phyloP scores from a whole-genome alignment of 371 early-diverging fungal species.

The Mortierella sp. region DNA sequence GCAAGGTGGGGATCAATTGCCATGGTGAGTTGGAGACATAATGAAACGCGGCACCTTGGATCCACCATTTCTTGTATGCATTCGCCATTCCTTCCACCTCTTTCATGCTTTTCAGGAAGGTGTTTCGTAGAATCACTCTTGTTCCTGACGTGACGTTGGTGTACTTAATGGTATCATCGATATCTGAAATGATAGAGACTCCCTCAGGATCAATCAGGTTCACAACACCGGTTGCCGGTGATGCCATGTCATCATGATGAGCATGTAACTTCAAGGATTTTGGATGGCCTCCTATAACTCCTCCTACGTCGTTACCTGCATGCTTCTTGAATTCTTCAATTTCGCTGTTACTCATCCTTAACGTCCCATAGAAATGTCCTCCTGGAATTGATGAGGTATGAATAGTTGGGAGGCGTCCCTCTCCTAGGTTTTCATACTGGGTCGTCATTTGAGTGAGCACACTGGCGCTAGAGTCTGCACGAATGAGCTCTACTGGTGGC shows the following conservation, averaged over 20 bases:
- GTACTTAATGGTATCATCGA: constrained; percentile 75
- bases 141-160: constrained; percentile 78
- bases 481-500: not conserved
- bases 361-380: constrained; percentile 42
- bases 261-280: constrained; percentile 33
- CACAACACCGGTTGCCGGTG: constrained; percentile 52
- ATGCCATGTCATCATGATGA: constrained; percentile 24
- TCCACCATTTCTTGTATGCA: constrained; percentile 62
- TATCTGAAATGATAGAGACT: constrained; percentile 71
- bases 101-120: constrained; percentile 72
- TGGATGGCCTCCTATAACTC: constrained; percentile 8
- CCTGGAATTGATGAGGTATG: constrained; percentile 29
- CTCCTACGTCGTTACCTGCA: not conserved
- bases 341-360: constrained; percentile 22
- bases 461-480: constrained; percentile 16
- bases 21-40: constrained; percentile 95
- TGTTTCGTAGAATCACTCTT: constrained; percentile 75
- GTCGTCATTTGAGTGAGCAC: constrained; percentile 5
- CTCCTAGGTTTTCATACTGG: constrained; percentile 21
- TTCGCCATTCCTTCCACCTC: constrained; percentile 61
- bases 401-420: constrained; percentile 28
- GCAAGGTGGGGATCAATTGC: constrained; percentile 84
- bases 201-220: constrained; percentile 66
- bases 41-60: constrained; percentile 82
- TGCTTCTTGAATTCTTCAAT: not conserved